Conservation (phyloP, 306 rosid species). For the Delonix regia region DNA sequence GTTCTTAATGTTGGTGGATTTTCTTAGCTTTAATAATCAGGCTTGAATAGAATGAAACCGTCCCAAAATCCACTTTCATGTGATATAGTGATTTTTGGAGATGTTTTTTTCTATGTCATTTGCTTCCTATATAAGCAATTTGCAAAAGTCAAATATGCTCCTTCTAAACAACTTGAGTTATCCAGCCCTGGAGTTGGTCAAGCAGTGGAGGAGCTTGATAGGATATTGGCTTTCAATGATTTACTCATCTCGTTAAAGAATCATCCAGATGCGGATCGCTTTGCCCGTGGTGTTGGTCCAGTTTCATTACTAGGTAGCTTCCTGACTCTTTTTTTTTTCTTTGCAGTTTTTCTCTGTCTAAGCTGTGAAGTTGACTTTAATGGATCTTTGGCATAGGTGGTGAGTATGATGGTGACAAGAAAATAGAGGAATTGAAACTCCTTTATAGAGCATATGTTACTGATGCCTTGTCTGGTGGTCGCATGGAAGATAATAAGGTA, state of each 20-base stretch:
- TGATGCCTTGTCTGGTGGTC: constrained; percentile 55
- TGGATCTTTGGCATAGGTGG: constrained; percentile 68
- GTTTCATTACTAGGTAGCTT: constrained; percentile 75
- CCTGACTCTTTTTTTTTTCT: constrained; percentile 15
- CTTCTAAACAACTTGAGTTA: constrained; percentile 44
- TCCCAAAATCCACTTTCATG: constrained; percentile 26
- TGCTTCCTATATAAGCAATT: constrained; percentile 2
- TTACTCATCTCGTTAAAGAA: constrained; percentile 80
- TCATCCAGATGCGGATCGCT: constrained; percentile 67
- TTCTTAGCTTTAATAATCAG: neutral
- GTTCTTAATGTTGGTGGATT: constrained; percentile 13
- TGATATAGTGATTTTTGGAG: constrained; percentile 15
- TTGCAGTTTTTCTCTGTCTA: neutral
- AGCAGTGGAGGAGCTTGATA: constrained; percentile 78
- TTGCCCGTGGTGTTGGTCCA: constrained; percentile 91
- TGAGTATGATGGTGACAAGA: constrained; percentile 70
- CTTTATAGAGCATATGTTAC: constrained; percentile 63
- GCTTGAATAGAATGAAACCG: constrained; percentile 15
- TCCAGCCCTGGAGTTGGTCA: constrained; percentile 68
- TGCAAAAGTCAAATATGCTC: neutral
- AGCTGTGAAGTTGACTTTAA: constrained; percentile 33
- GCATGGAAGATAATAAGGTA: constrained; percentile 53
- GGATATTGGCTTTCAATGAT: constrained; percentile 63
- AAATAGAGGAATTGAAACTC: constrained; percentile 84
- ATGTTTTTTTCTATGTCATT: constrained; percentile 20